Evolutionary conservation across 495 filamentous ascomycete species (phyloP).

Genomic region (Neurospora cerealis): DNA sequence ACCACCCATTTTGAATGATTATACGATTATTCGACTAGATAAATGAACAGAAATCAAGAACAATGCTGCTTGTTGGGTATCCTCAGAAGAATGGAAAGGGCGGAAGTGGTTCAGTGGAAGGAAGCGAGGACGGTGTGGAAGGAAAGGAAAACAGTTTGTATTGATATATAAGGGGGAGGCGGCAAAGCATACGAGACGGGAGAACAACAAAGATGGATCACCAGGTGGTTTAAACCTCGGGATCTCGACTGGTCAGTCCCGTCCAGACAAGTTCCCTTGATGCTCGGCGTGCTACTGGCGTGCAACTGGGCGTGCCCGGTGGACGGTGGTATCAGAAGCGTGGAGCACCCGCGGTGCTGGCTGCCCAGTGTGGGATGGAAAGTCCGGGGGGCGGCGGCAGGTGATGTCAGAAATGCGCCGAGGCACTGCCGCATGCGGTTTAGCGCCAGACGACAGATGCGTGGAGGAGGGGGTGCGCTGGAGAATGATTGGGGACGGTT

Average conservation of each 20-base stretch:
- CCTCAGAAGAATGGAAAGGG: neutral
- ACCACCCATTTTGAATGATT: conserved; percentile 25
- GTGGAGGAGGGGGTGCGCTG: neutral
- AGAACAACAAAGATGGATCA: neutral
- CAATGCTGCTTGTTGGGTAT: neutral
- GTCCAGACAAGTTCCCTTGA: neutral
- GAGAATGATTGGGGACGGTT: neutral
- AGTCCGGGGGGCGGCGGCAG: conserved; percentile 8
- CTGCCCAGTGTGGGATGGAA: neutral
- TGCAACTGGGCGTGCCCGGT: neutral
- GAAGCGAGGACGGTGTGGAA: neutral
- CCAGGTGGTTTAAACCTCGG: neutral
- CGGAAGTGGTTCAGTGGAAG: neutral
- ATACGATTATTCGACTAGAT: neutral
- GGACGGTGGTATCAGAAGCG: neutral
- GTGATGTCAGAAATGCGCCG: conserved; percentile 29
- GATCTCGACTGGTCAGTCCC: neutral
- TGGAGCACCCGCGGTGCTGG: neutral
- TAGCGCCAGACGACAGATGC: conserved; percentile 10
- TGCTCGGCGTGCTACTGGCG: neutral
- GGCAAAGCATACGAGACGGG: neutral
- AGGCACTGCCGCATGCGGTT: conserved; percentile 23
- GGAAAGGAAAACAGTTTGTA: neutral
- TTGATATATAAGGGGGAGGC: neutral
- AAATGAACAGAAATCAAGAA: neutral